Evolutionary conservation across 768 basidiomycete genomes (phyloP), one percentile per base, ranked within the genome.

Genomic region (Gloeopeniophorella convolvens): DNA sequence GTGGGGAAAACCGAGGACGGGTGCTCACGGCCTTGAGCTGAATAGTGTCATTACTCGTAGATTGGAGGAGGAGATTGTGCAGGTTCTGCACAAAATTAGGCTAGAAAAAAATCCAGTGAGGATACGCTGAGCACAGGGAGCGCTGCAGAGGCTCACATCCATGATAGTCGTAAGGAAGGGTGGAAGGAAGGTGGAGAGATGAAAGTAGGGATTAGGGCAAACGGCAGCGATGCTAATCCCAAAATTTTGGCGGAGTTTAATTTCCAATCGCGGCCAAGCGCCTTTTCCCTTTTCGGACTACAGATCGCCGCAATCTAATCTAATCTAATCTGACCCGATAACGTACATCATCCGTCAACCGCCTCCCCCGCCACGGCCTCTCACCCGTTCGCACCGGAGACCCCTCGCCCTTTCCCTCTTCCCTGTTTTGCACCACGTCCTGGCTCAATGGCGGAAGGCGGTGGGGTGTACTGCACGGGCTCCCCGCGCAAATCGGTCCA

Each of bases 21-120:
- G 51, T 48, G 63, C 89, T 68, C 70, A 95, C 95, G 61, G 84
- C 78, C 73, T 96, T 95, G 66, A 97, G 79, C 62, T 83, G 76
- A 54, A 76, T 73, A 35, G 95, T 98, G 71, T 99, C 92, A 60
- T 89, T 89, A 32, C 85, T 82, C 48, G 84, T 84, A 20, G 86
- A 86, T 65, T 90, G 89, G 52, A 85, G 71, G 45, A 99, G 83
- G 53, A 96, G 80, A 69, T 77, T 75, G 70, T 95, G 89, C 56
- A 98, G 71, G 59, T 77, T 77, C 68, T 92, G 83, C 59, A 89
- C 78, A 67, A 80, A 93, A 67, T 67, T 75, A 28, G 80, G 76
- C 85, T 89, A 58, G 32, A 40, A 36, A 48, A 26, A 30, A 30
- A 42, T 31, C 26, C 50, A 21, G 48, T 32, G 10, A 47, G 56